Percentiles rank a stretch among this genome's conserved stretches.
These are phyloP conservation scores for Coemansia biformis DNA, from an alignment of 192 early-diverging fungal genomes.

Conservation along the genomic window DNA sequence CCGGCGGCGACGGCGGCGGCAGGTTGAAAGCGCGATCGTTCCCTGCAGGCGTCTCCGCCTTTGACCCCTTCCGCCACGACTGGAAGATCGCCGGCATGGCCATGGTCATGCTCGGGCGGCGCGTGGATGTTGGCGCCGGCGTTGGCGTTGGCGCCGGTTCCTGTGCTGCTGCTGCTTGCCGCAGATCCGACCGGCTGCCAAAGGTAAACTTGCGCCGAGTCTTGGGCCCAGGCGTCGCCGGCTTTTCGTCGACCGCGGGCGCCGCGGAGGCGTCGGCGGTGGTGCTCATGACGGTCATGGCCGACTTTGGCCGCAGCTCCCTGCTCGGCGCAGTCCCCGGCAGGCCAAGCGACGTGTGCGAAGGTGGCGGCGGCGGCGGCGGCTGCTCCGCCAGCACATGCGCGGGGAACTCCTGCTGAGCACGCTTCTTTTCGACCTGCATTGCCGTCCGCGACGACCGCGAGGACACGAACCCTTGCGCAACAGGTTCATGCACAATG, in stretches of 20 bases:
- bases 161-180: background rate
- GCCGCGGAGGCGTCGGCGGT: too few species aligned
- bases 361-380: background rate
- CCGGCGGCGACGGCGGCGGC: conserved; percentile 20
- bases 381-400: too few species aligned
- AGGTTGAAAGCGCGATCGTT: too few species aligned
- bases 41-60: conserved; percentile 6
- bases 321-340: too few species aligned
- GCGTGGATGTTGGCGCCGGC: too few species aligned
- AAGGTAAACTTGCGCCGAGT: conserved; percentile 7
- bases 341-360: too few species aligned
- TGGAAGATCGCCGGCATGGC: conserved; percentile 8
- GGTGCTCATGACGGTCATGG: background rate
- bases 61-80: conserved; percentile 10
- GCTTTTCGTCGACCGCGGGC: background rate
- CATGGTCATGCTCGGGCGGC: conserved; percentile 13
- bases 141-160: too few species aligned
- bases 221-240: background rate
- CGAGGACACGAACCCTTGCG: too few species aligned
- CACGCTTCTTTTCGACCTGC: too few species aligned
- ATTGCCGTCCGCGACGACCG: too few species aligned
- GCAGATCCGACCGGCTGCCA: background rate
- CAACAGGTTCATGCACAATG: too few species aligned
- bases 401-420: too few species aligned
- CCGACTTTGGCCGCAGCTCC: background rate